Conservation (phyloP, 1,284 basidiomycete genomes). For the Peniophora sp. region DNA sequence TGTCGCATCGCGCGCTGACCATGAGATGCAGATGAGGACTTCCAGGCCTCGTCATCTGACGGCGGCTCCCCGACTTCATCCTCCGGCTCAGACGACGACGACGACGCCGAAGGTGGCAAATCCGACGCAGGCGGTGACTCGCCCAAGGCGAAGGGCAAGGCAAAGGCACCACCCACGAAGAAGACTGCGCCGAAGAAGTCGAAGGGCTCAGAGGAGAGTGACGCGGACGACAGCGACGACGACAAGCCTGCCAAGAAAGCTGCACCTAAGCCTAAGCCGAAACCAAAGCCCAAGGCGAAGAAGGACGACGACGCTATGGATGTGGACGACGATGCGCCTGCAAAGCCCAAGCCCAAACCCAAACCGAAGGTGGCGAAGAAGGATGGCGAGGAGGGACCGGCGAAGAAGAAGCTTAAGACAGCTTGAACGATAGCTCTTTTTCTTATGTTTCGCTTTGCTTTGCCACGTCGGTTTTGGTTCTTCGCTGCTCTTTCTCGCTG, state of each 20-base stretch:
- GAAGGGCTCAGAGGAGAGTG: conserved; percentile 13
- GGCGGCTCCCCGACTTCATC: conserved; percentile 75
- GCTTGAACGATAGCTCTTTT: conserved; percentile 15
- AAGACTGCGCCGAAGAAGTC: conserved; percentile 30
- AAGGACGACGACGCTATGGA: conserved; percentile 22
- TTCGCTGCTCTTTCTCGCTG: conserved; percentile 2
- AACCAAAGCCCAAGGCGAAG: conserved; percentile 38
- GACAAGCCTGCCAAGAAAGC: conserved; percentile 25
- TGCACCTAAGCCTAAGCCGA: conserved; percentile 19
- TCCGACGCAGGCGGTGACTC: conserved; percentile 73
- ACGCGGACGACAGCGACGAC: conserved; percentile 24
- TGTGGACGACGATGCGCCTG: conserved; percentile 29
- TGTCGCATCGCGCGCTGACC: no score
- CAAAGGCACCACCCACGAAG: conserved; percentile 21
- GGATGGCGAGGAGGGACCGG: conserved; percentile 43
- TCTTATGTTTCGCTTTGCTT: background rate
- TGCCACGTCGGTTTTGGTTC: conserved; percentile 2
- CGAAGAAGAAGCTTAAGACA: conserved; percentile 64
- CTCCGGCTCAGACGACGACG: conserved; percentile 63
- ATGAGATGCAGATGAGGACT: conserved; percentile 68
- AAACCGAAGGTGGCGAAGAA: conserved; percentile 37
- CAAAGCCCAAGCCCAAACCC: conserved; percentile 37
- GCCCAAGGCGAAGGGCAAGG: conserved; percentile 27
- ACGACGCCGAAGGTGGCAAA: conserved; percentile 69
- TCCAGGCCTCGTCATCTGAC: conserved; percentile 79